A percentile compares a stretch with the other conserved stretches of the same genome.
Evolutionary conservation across 2,329 filamentous ascomycete genomes (phyloP).

Genomic region (Keithomyces neogunnii): DNA sequence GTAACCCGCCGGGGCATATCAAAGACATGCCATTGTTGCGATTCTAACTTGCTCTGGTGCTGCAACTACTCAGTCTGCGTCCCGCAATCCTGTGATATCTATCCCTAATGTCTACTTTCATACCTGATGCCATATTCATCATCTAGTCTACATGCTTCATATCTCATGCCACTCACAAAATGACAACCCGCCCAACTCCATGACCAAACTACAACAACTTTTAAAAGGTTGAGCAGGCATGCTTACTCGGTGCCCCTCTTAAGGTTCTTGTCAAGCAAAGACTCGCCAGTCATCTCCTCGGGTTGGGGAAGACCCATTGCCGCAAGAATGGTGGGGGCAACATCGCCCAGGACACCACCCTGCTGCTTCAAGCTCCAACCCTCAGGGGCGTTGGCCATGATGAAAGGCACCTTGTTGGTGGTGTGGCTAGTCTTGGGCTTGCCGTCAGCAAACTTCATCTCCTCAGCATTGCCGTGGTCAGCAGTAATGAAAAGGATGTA

Average conservation of each 20-base stretch:
- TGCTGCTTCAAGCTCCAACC: conserved; percentile 80
- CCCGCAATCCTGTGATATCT: not conserved
- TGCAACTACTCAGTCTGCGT: not conserved
- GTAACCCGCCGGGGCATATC: no score
- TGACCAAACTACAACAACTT: conserved; percentile 4
- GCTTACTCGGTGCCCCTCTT: conserved; percentile 22
- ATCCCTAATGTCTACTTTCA: conserved; percentile 1
- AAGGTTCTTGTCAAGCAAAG: conserved; percentile 68
- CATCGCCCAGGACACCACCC: conserved; percentile 88
- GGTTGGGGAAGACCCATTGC: conserved; percentile 88
- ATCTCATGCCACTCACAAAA: conserved; percentile 1
- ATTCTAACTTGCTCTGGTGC: not conserved
- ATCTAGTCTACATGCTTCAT: conserved; percentile 4
- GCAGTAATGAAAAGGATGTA: conserved; percentile 94
- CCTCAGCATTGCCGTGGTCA: conserved; percentile 96
- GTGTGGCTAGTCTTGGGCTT: conserved; percentile 98
- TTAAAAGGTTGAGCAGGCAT: conserved; percentile 10
- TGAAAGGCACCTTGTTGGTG: conserved; percentile 92
- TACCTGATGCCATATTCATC: not conserved
- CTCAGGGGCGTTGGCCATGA: conserved; percentile 94
- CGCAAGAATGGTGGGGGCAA: conserved; percentile 86
- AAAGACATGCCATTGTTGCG: no score
- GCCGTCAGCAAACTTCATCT: conserved; percentile 95
- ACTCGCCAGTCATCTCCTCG: conserved; percentile 83
- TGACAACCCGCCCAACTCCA: conserved; percentile 3